Base-by-base conservation (phyloP, 768 basidiomycete species). In the Epithele typhae region DNA sequence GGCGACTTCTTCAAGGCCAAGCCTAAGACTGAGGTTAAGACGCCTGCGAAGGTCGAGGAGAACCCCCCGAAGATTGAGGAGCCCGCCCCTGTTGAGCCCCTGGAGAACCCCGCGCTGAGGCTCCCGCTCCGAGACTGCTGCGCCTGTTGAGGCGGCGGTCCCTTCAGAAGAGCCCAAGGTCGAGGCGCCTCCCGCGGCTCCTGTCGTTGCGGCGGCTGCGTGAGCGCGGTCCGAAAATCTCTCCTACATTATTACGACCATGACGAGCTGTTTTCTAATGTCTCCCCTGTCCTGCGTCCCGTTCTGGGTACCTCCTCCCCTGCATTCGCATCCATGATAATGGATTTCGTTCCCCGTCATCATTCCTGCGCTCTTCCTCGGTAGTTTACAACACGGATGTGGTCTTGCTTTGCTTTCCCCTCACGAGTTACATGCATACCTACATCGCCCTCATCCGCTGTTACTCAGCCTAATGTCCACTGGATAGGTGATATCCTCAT, bases 51-150 rank as follows among this genome's bases (percentile, higher is more conserved):
- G 76, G 87, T 92, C 47, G 85, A 91, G 53, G 88, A 92, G 73
- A 75, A 89, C 64, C 89, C 92, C 32, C 91, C 92, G 55, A 82
- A 83, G 74, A 87, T 93, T 56, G 92, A 91, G 40, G 82, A 88
- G 69, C 88, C 87, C 40, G 59, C 76, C 24, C 85, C 85, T 10
- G 79, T 92, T 53, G 89, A 87, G 45, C 91, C 92, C 48, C 74
- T 94, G 54, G 89, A 91, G 72, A 78, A 87, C 64, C 83, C 87
- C 30, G 83, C 82, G 68, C 75, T 18, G 78, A 77, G 55, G 59
- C 71, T 14, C 55, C 70, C 22, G 64, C 66, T 7, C 8, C 8
- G 27, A 30, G 27, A 14, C 27, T 4, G 47, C 56, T 10, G 75
- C 72, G 57, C 59, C 62, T n/a, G n/a, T n/a, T 17, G 59, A 65